A percentile compares a stretch with the other conserved stretches of the same genome.
These are phyloP conservation scores for Globisporangium paddicum DNA, from an alignment of 352 stramenopile genomes.

Conservation along the genomic window DNA sequence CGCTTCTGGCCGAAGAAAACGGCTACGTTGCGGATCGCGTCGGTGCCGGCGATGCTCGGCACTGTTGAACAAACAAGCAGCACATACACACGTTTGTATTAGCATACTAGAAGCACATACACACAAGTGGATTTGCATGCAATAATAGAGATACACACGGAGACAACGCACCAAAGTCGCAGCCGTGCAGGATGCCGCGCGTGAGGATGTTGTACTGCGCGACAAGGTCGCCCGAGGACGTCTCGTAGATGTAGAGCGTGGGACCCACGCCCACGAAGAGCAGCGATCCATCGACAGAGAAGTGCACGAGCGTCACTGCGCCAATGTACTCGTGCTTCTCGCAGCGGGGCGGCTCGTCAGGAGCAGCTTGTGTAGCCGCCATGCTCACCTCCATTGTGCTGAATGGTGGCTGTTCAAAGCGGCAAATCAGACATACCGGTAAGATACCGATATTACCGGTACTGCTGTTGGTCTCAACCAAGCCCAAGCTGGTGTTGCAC, in stretches of 20 bases:
- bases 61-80: neutral
- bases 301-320: slow-evolving; percentile 78
- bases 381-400: neutral
- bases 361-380: neutral
- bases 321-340: slow-evolving; percentile 74
- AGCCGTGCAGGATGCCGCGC: slow-evolving; percentile 70
- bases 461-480: no score
- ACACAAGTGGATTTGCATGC: no score
- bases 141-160: neutral
- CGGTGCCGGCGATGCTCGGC: neutral
- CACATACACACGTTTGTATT: neutral
- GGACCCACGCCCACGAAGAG: slow-evolving; percentile 71
- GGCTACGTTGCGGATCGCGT: slow-evolving; percentile 17
- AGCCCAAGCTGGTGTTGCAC: no score
- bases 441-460: neutral
- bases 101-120: neutral
- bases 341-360: slow-evolving; percentile 8
- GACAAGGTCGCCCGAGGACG: slow-evolving; percentile 35
- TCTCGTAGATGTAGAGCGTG: slow-evolving; percentile 64
- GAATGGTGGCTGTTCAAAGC: slow-evolving; percentile 1
- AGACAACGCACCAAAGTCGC: slow-evolving; percentile 37
- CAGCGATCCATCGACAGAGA: slow-evolving; percentile 60
- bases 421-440: neutral
- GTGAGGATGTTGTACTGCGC: slow-evolving; percentile 40
- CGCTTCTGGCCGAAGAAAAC: slow-evolving; percentile 84